These are phyloP conservation scores for Quercus variabilis DNA, from an alignment of 306 rosid species.

Conservation along the genomic window DNA sequence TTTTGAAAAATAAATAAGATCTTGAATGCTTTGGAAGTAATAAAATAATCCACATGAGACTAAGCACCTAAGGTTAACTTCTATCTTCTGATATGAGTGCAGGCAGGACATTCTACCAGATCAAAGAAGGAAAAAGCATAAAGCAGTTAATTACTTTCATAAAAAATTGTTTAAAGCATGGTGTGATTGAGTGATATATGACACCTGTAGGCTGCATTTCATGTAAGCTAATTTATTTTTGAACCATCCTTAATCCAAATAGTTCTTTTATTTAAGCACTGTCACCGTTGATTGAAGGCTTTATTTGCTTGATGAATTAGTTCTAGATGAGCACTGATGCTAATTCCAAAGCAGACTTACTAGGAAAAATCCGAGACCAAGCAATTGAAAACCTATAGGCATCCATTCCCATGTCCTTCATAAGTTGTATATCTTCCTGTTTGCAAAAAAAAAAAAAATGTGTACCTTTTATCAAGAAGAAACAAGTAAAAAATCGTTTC, in stretches of 20 bases:
- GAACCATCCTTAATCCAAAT: neutral
- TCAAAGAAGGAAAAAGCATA: neutral
- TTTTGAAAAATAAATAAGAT: neutral
- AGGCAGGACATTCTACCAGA: neutral
- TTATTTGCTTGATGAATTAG: neutral
- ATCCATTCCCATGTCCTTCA: constrained; percentile 90
- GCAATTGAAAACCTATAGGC: constrained; percentile 92
- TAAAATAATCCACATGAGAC: neutral
- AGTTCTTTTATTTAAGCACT: neutral
- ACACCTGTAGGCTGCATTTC: neutral
- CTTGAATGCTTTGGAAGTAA: neutral
- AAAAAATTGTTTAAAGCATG: neutral
- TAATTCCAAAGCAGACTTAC: constrained; percentile 37
- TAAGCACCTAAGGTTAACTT: neutral
- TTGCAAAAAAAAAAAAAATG: neutral
- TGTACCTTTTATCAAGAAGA: neutral
- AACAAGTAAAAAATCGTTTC: neutral
- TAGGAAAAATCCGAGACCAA: constrained; percentile 84
- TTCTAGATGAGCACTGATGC: neutral
- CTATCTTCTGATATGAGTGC: neutral
- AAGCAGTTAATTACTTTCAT: neutral
- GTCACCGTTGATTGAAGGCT: neutral
- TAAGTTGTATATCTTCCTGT: constrained; percentile 77
- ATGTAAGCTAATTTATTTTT: neutral
- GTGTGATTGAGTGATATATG: neutral